Percentiles rank a stretch among this genome's conserved stretches.
Evolutionary conservation across 148 eudicot genomes (phyloP).

Genomic region (Rhododendron ovatum): DNA sequence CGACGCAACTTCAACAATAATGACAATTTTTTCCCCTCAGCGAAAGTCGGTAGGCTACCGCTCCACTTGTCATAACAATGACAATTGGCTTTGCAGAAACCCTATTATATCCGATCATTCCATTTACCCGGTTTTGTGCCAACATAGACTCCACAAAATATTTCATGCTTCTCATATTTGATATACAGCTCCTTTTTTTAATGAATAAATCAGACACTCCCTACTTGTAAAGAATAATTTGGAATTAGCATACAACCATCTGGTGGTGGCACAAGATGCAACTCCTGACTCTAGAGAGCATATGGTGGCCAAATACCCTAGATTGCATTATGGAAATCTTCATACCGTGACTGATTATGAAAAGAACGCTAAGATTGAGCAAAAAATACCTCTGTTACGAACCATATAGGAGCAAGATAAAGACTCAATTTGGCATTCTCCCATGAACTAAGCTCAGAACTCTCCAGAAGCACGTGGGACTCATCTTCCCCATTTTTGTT

Average conservation of each 20-base stretch:
- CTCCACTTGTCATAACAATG: neutral
- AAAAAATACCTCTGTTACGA: conserved; percentile 29
- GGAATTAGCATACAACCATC: neutral
- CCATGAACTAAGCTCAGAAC: conserved; percentile 19
- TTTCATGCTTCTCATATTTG: neutral
- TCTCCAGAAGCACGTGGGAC: neutral
- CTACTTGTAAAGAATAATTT: neutral
- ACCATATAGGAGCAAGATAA: conserved; percentile 42
- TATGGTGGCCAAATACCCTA: neutral
- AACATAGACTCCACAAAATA: neutral
- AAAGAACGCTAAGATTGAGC: neutral
- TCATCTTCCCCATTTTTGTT: conserved; percentile 16
- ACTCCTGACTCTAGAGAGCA: neutral
- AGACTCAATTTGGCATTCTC: conserved; percentile 29
- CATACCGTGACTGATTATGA: neutral
- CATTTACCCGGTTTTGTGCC: neutral
- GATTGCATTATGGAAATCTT: neutral
- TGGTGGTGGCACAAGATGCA: neutral
- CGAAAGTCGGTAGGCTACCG: too few species aligned
- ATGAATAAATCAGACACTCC: neutral
- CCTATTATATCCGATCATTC: neutral
- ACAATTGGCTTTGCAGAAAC: neutral
- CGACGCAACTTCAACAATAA: neutral
- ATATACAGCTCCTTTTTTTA: neutral
- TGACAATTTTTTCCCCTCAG: too few species aligned